Evolutionary conservation across 1,139 yeast species (phyloP).

Genomic region (Yamadazyma atlantica): DNA sequence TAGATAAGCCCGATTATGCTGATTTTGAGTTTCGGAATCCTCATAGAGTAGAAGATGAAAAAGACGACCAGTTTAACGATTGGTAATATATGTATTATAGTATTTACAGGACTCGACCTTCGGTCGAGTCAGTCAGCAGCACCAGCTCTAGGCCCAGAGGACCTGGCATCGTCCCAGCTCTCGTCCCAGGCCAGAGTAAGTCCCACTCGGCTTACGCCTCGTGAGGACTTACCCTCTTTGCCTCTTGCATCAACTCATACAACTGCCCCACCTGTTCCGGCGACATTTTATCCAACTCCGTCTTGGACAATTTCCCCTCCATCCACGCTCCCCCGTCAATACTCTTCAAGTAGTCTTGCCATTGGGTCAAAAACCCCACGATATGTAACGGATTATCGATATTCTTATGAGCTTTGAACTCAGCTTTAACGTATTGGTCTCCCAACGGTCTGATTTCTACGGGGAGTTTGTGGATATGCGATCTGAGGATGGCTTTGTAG

Average conservation of each 20-base stretch:
- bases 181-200: no score
- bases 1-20: slow-evolving; percentile 14
- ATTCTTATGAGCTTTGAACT: slow-evolving; percentile 80
- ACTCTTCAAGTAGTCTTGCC: slow-evolving; percentile 86
- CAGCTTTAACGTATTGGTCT: slow-evolving; percentile 84
- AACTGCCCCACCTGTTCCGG: slow-evolving; percentile 90
- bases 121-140: no score
- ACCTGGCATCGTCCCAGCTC: no score
- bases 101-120: no score
- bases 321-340: slow-evolving; percentile 80
- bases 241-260: slow-evolving; percentile 48
- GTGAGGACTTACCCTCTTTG: slow-evolving; percentile 51
- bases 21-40: slow-evolving; percentile 14
- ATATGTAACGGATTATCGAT: slow-evolving; percentile 90
- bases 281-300: slow-evolving; percentile 75
- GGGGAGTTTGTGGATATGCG: slow-evolving; percentile 68
- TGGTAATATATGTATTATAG: slow-evolving; percentile 7
- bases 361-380: slow-evolving; percentile 86
- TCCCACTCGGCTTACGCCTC: no score
- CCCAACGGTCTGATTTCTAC: slow-evolving; percentile 74
- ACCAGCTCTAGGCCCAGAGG: no score
- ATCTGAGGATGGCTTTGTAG: slow-evolving; percentile 75
- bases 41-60: slow-evolving; percentile 14
- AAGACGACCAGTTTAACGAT: slow-evolving; percentile 9
- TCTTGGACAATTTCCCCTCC: slow-evolving; percentile 61